A percentile compares a stretch with the other conserved stretches of the same genome.
phyloP scores from a whole-genome alignment of 805 yeast genomes.

The Peterozyma toletana region DNA sequence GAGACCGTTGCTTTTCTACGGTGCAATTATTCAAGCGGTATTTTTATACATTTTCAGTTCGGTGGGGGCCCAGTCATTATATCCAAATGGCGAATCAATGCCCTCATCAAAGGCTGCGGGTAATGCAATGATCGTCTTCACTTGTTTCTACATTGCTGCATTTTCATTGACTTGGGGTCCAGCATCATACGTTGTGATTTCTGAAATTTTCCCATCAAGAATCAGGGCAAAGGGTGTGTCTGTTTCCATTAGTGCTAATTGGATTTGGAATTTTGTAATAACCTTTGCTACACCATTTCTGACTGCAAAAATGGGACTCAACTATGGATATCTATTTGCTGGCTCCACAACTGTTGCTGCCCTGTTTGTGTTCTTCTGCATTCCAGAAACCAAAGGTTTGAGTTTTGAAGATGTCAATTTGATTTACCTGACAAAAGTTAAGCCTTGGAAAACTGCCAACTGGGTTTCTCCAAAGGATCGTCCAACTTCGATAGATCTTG shows the following conservation, averaged over 20 bases:
- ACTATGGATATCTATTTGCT: slow-evolving; percentile 48
- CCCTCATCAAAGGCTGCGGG: slow-evolving; percentile 28
- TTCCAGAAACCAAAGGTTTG: slow-evolving; percentile 6
- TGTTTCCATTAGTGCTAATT: slow-evolving; percentile 13
- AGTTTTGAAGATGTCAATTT: neutral
- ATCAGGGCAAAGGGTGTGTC: slow-evolving; percentile 26
- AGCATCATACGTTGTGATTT: slow-evolving; percentile 36
- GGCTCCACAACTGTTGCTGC: slow-evolving; percentile 23
- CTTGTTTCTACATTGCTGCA: slow-evolving; percentile 43
- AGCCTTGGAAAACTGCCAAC: slow-evolving; percentile 7
- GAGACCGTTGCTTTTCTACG: slow-evolving; percentile 30
- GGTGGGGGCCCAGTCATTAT: slow-evolving; percentile 28
- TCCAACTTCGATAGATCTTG: no score
- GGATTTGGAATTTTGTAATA: slow-evolving; percentile 36
- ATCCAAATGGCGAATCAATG: slow-evolving; percentile 1
- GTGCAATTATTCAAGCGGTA: slow-evolving; percentile 15
- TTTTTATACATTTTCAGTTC: slow-evolving; percentile 33
- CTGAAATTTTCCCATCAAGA: slow-evolving; percentile 37
- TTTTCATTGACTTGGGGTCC: slow-evolving; percentile 58
- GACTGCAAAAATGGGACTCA: slow-evolving; percentile 48
- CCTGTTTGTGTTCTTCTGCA: slow-evolving; percentile 25
- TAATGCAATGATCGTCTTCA: slow-evolving; percentile 44
- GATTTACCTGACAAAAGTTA: neutral
- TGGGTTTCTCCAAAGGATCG: slow-evolving; percentile 4
- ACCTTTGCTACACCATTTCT: slow-evolving; percentile 62